These are phyloP conservation scores for Penicillium sp. DNA, from an alignment of 2,329 filamentous ascomycete genomes.

Conservation along the genomic window DNA sequence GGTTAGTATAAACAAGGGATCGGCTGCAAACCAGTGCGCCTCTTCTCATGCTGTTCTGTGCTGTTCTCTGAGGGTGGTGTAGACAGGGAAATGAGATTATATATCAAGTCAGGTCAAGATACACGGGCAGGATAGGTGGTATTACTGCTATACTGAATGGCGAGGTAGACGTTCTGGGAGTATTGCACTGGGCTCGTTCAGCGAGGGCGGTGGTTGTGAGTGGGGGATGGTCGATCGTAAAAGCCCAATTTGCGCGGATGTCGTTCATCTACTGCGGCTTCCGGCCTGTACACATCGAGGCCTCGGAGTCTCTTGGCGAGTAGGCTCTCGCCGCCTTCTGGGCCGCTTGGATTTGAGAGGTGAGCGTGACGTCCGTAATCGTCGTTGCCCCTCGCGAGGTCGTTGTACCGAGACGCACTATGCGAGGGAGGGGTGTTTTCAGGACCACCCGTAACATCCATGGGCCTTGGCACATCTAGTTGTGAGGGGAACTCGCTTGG, in stretches of 20 bases:
- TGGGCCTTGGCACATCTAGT: slow-evolving; percentile 6
- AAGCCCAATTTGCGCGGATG: not conserved
- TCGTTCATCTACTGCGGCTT: slow-evolving; percentile 12
- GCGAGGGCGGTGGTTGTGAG: not conserved
- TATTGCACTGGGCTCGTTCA: not conserved
- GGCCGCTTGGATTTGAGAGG: slow-evolving; percentile 32
- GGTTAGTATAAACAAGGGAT: slow-evolving; percentile 6
- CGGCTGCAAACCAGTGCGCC: slow-evolving; percentile 5
- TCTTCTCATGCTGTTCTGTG: not conserved
- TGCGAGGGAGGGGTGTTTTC: slow-evolving; percentile 21
- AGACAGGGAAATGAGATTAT: not conserved
- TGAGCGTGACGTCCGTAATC: slow-evolving; percentile 55
- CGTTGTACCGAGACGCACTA: slow-evolving; percentile 49
- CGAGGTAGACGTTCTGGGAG: not conserved
- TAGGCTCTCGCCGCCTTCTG: slow-evolving; percentile 53
- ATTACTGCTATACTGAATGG: not conserved
- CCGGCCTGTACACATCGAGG: slow-evolving; percentile 44
- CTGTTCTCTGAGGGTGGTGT: not conserved
- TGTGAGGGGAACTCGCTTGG: slow-evolving; percentile 10
- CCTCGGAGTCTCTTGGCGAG: slow-evolving; percentile 61
- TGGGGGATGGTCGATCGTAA: not conserved
- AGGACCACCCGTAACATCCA: slow-evolving; percentile 12
- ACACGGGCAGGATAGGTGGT: not conserved
- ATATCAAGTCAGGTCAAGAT: slow-evolving; percentile 2
- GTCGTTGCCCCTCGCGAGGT: slow-evolving; percentile 57